These are phyloP conservation scores for Hemerocallis citrina DNA, from an alignment of 106 monocot species.

Conservation along the genomic window DNA sequence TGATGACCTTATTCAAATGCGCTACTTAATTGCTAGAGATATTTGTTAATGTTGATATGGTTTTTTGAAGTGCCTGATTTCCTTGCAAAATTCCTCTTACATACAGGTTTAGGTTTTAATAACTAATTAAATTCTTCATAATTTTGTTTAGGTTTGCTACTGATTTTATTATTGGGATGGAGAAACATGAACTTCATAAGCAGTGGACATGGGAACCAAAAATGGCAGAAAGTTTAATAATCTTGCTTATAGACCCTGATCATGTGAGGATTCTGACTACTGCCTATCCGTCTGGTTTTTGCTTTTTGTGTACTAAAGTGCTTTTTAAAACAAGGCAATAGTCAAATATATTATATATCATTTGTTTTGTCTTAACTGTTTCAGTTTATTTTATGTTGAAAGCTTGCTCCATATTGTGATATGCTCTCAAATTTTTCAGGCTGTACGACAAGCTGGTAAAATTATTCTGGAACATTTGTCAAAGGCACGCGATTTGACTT, in stretches of 20 bases:
- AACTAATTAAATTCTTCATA: no score
- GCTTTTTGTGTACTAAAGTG: no score
- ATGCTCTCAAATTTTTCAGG: constrained; percentile 24
- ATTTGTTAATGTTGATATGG: not conserved
- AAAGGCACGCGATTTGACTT: constrained; percentile 58
- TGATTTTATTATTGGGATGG: constrained; percentile 48
- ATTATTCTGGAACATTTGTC: constrained; percentile 80
- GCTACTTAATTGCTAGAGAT: not conserved
- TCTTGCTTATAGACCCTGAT: constrained; percentile 71
- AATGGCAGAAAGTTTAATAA: constrained; percentile 91
- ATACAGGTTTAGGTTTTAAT: not conserved
- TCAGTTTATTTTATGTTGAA: not conserved
- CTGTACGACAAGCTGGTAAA: constrained; percentile 56
- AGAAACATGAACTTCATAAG: constrained; percentile 57
- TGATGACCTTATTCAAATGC: not conserved
- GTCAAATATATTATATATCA: no score
- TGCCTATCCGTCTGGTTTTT: no score
- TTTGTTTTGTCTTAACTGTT: not conserved
- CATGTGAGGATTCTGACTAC: constrained; percentile 46
- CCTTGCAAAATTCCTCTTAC: not conserved
- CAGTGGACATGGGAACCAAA: constrained; percentile 93
- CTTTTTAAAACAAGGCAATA: no score
- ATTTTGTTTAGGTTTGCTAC: constrained; percentile 54
- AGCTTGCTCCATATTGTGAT: not conserved
- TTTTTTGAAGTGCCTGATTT: not conserved